These are phyloP conservation scores for Colletotrichum caudatum DNA, from an alignment of 2,329 filamentous ascomycete species.

Conservation along the genomic window DNA sequence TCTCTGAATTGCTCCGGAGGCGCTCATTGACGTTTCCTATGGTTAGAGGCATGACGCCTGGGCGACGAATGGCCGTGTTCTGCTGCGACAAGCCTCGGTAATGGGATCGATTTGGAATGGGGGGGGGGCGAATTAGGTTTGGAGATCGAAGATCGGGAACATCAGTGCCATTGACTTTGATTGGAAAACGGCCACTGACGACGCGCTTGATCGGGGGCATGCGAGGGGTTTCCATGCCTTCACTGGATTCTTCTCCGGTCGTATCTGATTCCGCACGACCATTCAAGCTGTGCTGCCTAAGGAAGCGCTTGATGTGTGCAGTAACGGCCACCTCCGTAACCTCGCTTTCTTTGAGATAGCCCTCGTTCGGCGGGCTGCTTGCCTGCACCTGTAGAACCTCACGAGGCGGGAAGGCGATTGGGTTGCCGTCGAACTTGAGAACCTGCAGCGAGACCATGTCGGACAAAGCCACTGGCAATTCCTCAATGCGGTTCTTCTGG, in stretches of 20 bases:
- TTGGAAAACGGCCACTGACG: constrained; percentile 74
- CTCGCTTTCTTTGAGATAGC: constrained; percentile 70
- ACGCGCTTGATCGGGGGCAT: constrained; percentile 71
- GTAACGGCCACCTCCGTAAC: constrained; percentile 71
- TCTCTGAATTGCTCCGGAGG: constrained; percentile 74
- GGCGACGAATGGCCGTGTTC: constrained; percentile 72
- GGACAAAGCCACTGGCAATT: constrained; percentile 84
- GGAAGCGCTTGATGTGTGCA: constrained; percentile 70
- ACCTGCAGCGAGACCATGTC: constrained; percentile 92
- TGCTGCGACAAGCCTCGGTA: constrained; percentile 81
- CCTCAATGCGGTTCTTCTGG: constrained; percentile 86
- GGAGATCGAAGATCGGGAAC: constrained; percentile 76
- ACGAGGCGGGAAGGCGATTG: constrained; percentile 78
- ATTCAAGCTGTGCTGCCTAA: constrained; percentile 65
- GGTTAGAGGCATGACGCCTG: constrained; percentile 77
- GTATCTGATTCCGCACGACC: constrained; percentile 68
- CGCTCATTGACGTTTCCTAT: constrained; percentile 78
- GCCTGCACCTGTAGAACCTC: constrained; percentile 73
- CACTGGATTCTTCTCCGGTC: constrained; percentile 73
- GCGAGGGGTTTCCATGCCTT: constrained; percentile 84
- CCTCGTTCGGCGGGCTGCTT: constrained; percentile 67
- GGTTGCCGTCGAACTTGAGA: constrained; percentile 90
- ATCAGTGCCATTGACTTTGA: constrained; percentile 81
- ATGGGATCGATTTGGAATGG: constrained; percentile 84
- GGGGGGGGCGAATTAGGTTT: constrained; percentile 74